Conservation (phyloP, 169 alveolate species). For the Plasmodium cynomolgi region DNA sequence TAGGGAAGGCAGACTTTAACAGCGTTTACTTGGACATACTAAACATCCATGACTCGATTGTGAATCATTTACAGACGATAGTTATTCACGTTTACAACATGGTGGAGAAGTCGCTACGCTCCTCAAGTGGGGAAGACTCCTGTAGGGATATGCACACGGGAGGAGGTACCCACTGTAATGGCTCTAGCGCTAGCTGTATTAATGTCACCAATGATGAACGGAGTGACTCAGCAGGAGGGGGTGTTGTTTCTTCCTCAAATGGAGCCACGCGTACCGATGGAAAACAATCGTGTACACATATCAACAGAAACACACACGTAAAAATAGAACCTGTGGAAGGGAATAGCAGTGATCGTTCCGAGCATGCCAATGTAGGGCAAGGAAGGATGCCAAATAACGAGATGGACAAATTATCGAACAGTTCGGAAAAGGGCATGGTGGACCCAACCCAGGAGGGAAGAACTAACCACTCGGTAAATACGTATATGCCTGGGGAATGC, state of each 20-base stretch:
- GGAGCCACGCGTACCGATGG: neutral
- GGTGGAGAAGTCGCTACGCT: conserved; percentile 3
- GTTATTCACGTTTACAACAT: conserved; percentile 23
- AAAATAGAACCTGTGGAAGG: neutral
- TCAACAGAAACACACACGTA: neutral
- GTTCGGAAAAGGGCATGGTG: neutral
- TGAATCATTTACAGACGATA: conserved; percentile 49
- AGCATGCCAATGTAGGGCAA: neutral
- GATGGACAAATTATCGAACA: neutral
- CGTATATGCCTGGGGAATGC: neutral
- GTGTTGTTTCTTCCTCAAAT: neutral
- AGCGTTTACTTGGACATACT: conserved; percentile 42
- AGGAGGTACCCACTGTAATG: neutral
- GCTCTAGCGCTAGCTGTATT: neutral
- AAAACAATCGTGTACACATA: neutral
- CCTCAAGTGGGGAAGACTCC: neutral
- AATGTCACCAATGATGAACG: neutral
- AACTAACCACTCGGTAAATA: neutral
- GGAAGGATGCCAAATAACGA: neutral
- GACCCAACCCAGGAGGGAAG: neutral
- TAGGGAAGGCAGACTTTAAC: conserved; percentile 33
- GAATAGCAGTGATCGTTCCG: neutral
- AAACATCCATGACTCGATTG: conserved; percentile 54
- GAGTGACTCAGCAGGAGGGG: neutral
- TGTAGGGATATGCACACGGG: neutral